A percentile compares a stretch with the other conserved stretches of the same genome.
phyloP scores from a whole-genome alignment of 257 asterid genomes.

The Henckelia pumila region DNA sequence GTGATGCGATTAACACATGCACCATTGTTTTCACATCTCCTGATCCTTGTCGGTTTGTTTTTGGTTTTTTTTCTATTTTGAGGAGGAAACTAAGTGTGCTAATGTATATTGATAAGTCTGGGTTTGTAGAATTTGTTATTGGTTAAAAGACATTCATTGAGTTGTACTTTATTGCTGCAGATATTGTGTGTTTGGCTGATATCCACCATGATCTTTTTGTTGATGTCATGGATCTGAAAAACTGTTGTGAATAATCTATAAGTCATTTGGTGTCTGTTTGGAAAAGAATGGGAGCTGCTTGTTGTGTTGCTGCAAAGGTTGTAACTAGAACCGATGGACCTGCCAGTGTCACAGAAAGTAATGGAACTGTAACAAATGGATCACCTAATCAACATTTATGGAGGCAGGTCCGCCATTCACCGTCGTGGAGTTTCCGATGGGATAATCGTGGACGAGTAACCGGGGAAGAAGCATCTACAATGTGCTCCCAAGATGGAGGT shows the following conservation, averaged over 20 bases:
- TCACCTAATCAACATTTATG: slow-evolving; percentile 57
- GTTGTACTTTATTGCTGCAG: slow-evolving; percentile 28
- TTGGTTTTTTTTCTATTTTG: not conserved
- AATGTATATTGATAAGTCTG: not conserved
- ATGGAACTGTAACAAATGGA: slow-evolving; percentile 59
- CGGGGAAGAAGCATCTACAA: slow-evolving; percentile 78
- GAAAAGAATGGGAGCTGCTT: slow-evolving; percentile 89
- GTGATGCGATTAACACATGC: not conserved
- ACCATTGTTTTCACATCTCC: slow-evolving; percentile 1
- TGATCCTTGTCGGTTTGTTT: not conserved
- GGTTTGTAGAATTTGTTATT: not conserved
- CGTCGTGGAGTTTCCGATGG: slow-evolving; percentile 96
- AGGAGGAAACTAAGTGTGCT: not conserved
- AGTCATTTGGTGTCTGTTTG: slow-evolving; percentile 26
- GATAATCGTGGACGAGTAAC: slow-evolving; percentile 88
- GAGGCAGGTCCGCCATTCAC: slow-evolving; percentile 74
- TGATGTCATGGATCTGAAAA: slow-evolving; percentile 31
- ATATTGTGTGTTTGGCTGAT: slow-evolving; percentile 24
- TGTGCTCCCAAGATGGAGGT: slow-evolving; percentile 55
- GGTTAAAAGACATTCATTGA: slow-evolving; percentile 6
- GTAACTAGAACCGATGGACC: slow-evolving; percentile 60
- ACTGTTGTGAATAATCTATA: slow-evolving; percentile 13
- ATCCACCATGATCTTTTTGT: slow-evolving; percentile 1
- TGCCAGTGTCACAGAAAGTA: slow-evolving; percentile 75
- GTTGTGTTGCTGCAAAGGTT: slow-evolving; percentile 92